These are phyloP conservation scores for Yarrowia yakushimensis DNA, from an alignment of 805 yeast genomes.

Conservation along the genomic window DNA sequence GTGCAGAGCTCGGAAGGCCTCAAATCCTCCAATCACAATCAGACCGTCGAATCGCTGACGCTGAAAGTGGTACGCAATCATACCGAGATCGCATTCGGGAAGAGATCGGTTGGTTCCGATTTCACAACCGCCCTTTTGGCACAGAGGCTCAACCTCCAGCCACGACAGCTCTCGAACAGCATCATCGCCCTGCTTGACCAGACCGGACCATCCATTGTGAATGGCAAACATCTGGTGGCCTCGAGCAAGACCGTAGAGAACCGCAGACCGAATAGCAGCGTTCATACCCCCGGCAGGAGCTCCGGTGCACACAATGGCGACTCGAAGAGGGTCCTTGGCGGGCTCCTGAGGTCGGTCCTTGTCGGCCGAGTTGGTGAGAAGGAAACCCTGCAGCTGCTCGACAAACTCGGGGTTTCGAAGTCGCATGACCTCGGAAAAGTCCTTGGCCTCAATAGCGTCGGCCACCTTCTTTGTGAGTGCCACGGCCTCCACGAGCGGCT, in stretches of 20 bases:
- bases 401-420: slow-evolving; percentile 84
- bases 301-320: slow-evolving; percentile 89
- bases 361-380: slow-evolving; percentile 64
- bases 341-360: slow-evolving; percentile 55
- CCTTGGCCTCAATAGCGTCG: slow-evolving; percentile 69
- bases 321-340: slow-evolving; percentile 47
- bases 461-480: slow-evolving; percentile 86
- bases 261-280: slow-evolving; percentile 87
- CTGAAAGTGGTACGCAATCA: slow-evolving; percentile 89
- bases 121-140: slow-evolving; percentile 88
- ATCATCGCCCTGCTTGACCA: slow-evolving; percentile 69
- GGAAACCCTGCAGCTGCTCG: slow-evolving; percentile 71
- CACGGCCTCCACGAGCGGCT: slow-evolving; percentile 87
- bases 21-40: slow-evolving; percentile 92
- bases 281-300: slow-evolving; percentile 98
- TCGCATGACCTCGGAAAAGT: slow-evolving; percentile 82
- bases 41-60: slow-evolving; percentile 84
- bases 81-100: slow-evolving; percentile 81
- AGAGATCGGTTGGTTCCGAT: slow-evolving; percentile 91
- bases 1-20: slow-evolving; percentile 84
- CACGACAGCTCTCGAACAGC: slow-evolving; percentile 70
- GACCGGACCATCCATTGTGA: slow-evolving; percentile 89
- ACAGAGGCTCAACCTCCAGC: slow-evolving; percentile 88
- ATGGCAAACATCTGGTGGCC: slow-evolving; percentile 92
- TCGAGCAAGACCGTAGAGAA: slow-evolving; percentile 77